Evolutionary conservation across 2,329 filamentous ascomycete genomes (phyloP), one percentile per base, ranked within the genome.

Genomic region (Phoma herbarum): DNA sequence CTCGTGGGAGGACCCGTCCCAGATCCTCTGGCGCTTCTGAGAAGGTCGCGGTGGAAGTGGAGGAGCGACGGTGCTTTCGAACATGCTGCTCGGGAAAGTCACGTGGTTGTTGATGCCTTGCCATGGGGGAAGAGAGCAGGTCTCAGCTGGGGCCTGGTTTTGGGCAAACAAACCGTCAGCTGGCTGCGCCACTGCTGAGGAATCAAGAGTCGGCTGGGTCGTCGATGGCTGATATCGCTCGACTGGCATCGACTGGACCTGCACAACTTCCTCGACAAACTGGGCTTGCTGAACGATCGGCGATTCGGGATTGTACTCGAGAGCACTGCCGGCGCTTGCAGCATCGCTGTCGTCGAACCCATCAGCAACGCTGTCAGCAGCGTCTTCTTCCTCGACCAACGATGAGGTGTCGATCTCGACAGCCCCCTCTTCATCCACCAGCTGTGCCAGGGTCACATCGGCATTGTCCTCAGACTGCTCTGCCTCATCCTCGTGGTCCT

Each of bases 11-110:
- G 26, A 28, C 16, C 31, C 43, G 22, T 52, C 48, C 54, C 47
- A 52, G 4, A 51, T 47, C n/a, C 20, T 63, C 59, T 43, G 42
- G 33, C 44, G 41, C 43, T 55, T 48, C 57, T 54, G 54, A 7
- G 56, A 29, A 52, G 56, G 56, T 12, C 56, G 66, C 41, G 68
- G 66, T 14, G 67, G 66, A 4, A 68, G 53, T 42, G 65, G 58
- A 16, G 65, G 60, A 31, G 62, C 59, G 31, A 39, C 1, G n/a
- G 39, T 16, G 39, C 6, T 28, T 9, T 50, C 41, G 16, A 26
- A 41, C 37, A 31, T 20, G 22, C 25, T n/a, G 10, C 23, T 43
- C 16, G 11, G n/a, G 16, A 35, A 18, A 11, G 25, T 28, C 12
- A 11, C 18, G 18, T 29, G 39, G 18, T 50, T 16, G 18, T 26